Conservation (phyloP, 768 basidiomycete genomes). For the Porphyrellus cyaneotinctus region DNA sequence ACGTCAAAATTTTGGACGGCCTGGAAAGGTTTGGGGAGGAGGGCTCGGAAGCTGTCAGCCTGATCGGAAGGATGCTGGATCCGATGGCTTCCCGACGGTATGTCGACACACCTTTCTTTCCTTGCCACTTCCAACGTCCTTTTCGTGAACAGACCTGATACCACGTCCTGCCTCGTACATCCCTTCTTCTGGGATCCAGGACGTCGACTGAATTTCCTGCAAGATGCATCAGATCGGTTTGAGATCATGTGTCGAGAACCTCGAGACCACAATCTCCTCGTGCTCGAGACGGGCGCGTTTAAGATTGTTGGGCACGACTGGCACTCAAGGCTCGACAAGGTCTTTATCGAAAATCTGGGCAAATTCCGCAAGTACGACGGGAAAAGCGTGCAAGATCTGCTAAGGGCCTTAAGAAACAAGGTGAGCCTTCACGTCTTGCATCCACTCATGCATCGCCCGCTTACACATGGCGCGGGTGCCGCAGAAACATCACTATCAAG, state of each 20-base stretch:
- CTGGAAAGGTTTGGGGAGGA: constrained; percentile 87
- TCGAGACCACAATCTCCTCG: constrained; percentile 66
- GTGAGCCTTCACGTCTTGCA: constrained; percentile 39
- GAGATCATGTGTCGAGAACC: constrained; percentile 97
- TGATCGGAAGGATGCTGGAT: constrained; percentile 77
- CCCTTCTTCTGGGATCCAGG: constrained; percentile 96
- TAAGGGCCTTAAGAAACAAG: constrained; percentile 94
- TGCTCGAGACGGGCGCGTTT: constrained; percentile 67
- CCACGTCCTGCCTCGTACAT: constrained; percentile 80
- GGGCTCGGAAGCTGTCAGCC: constrained; percentile 81
- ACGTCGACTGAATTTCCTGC: constrained; percentile 86
- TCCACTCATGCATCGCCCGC: background rate
- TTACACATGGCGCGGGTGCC: constrained; percentile 11
- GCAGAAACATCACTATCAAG: constrained; percentile 97
- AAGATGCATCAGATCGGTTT: constrained; percentile 95
- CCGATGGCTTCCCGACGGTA: constrained; percentile 73
- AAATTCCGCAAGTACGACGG: constrained; percentile 98
- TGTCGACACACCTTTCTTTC: constrained; percentile 23
- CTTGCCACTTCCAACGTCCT: constrained; percentile 3
- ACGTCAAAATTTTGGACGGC: constrained; percentile 63
- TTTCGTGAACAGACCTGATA: constrained; percentile 64
- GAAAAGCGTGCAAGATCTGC: constrained; percentile 81
- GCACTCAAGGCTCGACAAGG: constrained; percentile 79
- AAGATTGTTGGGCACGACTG: constrained; percentile 87
- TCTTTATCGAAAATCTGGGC: constrained; percentile 90